These are phyloP conservation scores for Coniella lustricola DNA, from an alignment of 2,329 filamentous ascomycete genomes.

Conservation along the genomic window DNA sequence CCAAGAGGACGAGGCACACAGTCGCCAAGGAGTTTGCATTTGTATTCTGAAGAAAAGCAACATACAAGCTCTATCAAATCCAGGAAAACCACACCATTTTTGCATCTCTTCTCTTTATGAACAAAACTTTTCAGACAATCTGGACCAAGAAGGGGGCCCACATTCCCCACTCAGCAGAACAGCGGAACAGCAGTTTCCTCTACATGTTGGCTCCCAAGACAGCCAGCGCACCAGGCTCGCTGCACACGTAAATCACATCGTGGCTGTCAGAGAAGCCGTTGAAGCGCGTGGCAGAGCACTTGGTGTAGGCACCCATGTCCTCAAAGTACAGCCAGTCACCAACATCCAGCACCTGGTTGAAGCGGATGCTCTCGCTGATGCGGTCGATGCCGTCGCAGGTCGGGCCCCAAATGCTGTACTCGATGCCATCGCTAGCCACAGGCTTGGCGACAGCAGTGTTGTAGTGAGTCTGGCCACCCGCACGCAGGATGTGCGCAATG, in stretches of 20 bases:
- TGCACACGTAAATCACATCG: slow-evolving; percentile 90
- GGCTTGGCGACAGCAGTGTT: slow-evolving; percentile 44
- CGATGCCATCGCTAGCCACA: slow-evolving; percentile 40
- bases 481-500: slow-evolving; percentile 69
- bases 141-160: too few species aligned
- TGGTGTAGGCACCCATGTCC: slow-evolving; percentile 97
- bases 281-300: slow-evolving; percentile 95
- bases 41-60: neutral
- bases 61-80: neutral
- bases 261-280: slow-evolving; percentile 93
- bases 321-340: slow-evolving; percentile 99
- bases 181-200: neutral
- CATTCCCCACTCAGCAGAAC: too few species aligned
- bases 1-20: too few species aligned
- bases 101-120: neutral
- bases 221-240: slow-evolving; percentile 78
- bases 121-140: too few species aligned
- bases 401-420: slow-evolving; percentile 97
- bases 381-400: slow-evolving; percentile 98
- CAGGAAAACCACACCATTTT: neutral
- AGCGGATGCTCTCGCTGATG: slow-evolving; percentile 74
- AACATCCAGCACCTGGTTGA: slow-evolving; percentile 72
- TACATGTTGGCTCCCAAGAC: slow-evolving; percentile 40
- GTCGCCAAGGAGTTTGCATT: neutral
- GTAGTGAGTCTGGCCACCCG: slow-evolving; percentile 51